phyloP scores from a whole-genome alignment of 228 moss, liverwort and hornwort species.

The Sphagnum fallax region DNA sequence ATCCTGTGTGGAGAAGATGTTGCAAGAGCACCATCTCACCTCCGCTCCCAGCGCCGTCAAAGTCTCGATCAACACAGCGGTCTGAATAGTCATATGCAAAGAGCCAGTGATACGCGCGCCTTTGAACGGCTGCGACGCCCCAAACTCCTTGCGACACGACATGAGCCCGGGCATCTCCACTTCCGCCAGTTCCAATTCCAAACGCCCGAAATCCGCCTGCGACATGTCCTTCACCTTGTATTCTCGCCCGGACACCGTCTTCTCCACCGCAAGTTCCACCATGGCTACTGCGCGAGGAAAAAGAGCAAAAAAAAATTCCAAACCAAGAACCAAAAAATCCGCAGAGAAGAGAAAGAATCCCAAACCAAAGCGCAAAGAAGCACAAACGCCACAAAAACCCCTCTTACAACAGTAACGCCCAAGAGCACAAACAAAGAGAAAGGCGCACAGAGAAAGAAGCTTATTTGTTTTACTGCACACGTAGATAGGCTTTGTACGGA shows the following conservation, averaged over 20 bases:
- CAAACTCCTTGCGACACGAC: constrained; percentile 77
- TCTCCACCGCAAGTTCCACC: constrained; percentile 92
- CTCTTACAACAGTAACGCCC: no score
- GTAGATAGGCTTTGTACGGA: no score
- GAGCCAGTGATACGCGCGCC: constrained; percentile 89
- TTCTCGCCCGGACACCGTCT: constrained; percentile 83
- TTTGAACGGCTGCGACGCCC: constrained; percentile 78
- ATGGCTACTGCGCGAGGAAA: constrained; percentile 12
- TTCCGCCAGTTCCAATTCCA: constrained; percentile 95
- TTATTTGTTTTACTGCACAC: no score
- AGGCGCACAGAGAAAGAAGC: no score
- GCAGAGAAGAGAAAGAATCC: no score
- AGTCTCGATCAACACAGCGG: constrained; percentile 88
- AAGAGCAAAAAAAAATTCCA: not conserved
- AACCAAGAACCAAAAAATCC: no score
- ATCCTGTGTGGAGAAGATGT: constrained; percentile 97
- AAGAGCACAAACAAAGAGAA: no score
- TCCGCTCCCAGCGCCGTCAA: constrained; percentile 87
- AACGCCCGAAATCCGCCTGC: constrained; percentile 90
- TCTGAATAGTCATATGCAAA: constrained; percentile 97
- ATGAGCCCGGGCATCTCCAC: constrained; percentile 96
- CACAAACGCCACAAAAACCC: no score
- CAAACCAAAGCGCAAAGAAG: no score
- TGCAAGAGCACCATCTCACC: constrained; percentile 96
- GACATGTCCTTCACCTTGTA: constrained; percentile 97